Base-by-base conservation (phyloP, 768 basidiomycete genomes). In the Kwoniella shandongensis region DNA sequence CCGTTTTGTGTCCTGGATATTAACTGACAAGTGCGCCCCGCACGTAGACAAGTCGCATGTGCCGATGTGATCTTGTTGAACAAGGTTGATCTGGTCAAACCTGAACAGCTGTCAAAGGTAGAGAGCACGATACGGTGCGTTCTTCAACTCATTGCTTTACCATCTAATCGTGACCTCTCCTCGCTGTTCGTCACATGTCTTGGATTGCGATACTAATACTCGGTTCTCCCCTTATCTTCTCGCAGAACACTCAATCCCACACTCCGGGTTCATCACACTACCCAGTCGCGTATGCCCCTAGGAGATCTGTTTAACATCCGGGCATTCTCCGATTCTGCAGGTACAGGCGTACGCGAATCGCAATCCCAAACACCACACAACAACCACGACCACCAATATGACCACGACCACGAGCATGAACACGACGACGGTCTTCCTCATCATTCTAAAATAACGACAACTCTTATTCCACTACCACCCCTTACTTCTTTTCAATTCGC, bases 11-110 rank as follows among this genome's bases (percentile, higher is more conserved):
- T 29, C 25, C 17, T 41, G 1, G 27, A n/a, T 20, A 38, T 8
- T 7, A 15, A 41, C 46, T 42, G 25, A 49, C 32, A 8, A 25
- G 11, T 48, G 30, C 1, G 5, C 2, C 2, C 1, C 18, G 0
- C 23, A n/a, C 3, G 2, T 68, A 96, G 93, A 51, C 96, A 99
- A 80, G 87, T 98, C 44, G 94, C 90, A 1, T 87, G 86, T 35
- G 86, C 94, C 23, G 96, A 99, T 70, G 86, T 94, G 23, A 82
- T 98, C 35, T 77, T 99, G 25, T 78, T 99, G 26, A 99, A 99
- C 81, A 99, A 99, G 80, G 79, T 81, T 25, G 94, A 97, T 68
- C 79, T 97, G 8, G 85, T 84, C 1, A 69, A 81, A 0, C 59
- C 81, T 1, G 74, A 78, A 4, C 78, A 79, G 20, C 67, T 88